Evolutionary conservation across 2,329 filamentous ascomycete species (phyloP).

Genomic region (Aspergillus quadricinctus): DNA sequence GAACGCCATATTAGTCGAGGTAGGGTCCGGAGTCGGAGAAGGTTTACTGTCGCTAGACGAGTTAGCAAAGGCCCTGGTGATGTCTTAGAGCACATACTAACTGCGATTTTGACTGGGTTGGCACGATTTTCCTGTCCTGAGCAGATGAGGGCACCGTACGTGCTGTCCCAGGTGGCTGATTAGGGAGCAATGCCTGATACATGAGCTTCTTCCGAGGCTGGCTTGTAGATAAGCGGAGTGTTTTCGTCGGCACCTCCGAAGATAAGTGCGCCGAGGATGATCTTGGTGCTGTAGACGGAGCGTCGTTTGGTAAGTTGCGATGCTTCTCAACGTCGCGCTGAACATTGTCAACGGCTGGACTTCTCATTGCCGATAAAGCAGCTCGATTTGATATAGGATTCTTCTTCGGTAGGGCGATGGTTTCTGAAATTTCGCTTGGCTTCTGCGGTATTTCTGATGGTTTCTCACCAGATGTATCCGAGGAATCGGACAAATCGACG

Average conservation of each 20-base stretch:
- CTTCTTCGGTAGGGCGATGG: background rate
- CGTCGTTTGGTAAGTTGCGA: background rate
- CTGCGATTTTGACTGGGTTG: constrained; percentile 14
- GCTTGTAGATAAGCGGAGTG: constrained; percentile 28
- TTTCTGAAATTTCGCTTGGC: background rate
- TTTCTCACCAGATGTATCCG: background rate
- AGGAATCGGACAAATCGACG: constrained; percentile 22
- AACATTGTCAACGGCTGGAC: background rate
- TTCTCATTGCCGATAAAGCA: background rate
- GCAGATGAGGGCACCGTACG: constrained; percentile 4
- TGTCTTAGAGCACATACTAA: constrained; percentile 24
- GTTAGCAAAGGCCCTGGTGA: constrained; percentile 8
- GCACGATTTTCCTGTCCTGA: background rate
- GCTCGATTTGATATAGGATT: background rate
- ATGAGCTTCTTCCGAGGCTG: constrained; percentile 43
- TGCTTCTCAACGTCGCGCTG: background rate
- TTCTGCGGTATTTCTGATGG: background rate
- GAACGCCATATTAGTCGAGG: constrained; percentile 21
- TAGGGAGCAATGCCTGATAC: constrained; percentile 36
- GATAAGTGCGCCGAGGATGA: background rate
- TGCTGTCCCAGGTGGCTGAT: constrained; percentile 9
- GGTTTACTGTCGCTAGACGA: constrained; percentile 1
- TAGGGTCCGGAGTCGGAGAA: background rate
- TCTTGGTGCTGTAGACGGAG: background rate
- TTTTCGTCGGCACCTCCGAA: constrained; percentile 16